Base-by-base conservation (phyloP, 2,329 filamentous ascomycete genomes). In the Nemania sp. region DNA sequence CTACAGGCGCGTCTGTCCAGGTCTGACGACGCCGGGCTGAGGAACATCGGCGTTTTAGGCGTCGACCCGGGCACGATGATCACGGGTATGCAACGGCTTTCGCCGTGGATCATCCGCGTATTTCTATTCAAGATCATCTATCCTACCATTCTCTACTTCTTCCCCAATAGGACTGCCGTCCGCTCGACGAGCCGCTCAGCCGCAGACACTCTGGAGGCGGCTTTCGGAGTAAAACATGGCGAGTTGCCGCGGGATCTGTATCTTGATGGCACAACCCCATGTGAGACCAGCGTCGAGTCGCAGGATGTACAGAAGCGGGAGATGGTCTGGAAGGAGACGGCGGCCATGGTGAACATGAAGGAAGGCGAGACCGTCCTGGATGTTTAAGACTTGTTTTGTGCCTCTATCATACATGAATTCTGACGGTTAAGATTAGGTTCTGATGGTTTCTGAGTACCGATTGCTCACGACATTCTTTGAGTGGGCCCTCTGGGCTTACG, bases 1-100 rank as follows among this genome's bases (percentile, higher is more conserved):
- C 74, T 77, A 5, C 75, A 77, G 62, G 61, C 53, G 2, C 73
- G 75, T 2, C 59, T 77, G 0, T n/a, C n/a, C n/a, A n/a, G n/a
- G n/a, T n/a, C n/a, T n/a, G n/a, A n/a, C n/a, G 45, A 65, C 27
- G 20, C 13, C 11, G 68, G 1, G 10, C 70, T 75, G 8, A 71
- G 55, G 20, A 66, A 59, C 1, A 68, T 76, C 47, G 71, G 64
- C 20, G 64, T 75, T n/a, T 57, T 75, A 8, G 74, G 71, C 24
- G 59, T 66, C 3, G 66, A 68, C 32, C 61, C 66, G 10, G 62
- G 66, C 15, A 41, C 66, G 4, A 69, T 62, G 53, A 53, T 15
- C 11, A 69, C 18, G 5, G 35, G 62, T 32, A 4, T 62, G 32
- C 52, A 62, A 11, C 57, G 57, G 2, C 66, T 45, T 18, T 62